A percentile compares a stretch with the other conserved stretches of the same genome.
Conservation (phyloP, 2,329 filamentous ascomycete genomes). For the Keithomyces neogunnii region DNA sequence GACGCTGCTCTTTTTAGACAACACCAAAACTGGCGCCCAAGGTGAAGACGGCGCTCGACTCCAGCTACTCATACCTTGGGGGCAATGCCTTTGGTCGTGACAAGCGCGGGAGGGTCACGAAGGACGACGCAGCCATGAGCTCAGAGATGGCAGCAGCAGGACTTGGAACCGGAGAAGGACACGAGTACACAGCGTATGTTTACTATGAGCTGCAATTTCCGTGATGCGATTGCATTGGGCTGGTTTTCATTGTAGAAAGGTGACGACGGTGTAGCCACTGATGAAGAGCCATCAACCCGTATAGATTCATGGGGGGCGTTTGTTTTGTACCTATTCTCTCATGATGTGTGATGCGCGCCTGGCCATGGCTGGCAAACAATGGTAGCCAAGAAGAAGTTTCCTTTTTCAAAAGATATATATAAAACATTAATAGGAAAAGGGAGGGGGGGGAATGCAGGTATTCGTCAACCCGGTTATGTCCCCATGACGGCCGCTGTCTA, state of each 20-base stretch:
- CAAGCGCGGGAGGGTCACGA: slow-evolving; percentile 85
- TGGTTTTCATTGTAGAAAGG: not conserved
- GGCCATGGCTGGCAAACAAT: not conserved
- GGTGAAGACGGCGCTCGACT: slow-evolving; percentile 69
- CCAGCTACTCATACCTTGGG: slow-evolving; percentile 81
- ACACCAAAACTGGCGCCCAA: slow-evolving; percentile 76
- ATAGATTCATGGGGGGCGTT: slow-evolving; percentile 14
- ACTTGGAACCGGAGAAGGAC: slow-evolving; percentile 56
- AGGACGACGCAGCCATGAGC: slow-evolving; percentile 73
- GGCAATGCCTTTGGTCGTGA: slow-evolving; percentile 91
- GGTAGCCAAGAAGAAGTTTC: not conserved
- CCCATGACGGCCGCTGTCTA: too few relatives aligned
- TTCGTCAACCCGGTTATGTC: too few relatives aligned
- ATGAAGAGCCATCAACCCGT: not conserved
- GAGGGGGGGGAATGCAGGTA: too few relatives aligned
- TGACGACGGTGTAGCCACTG: not conserved
- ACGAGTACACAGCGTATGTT: slow-evolving; percentile 92
- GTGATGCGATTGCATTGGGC: slow-evolving; percentile 10
- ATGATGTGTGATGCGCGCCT: slow-evolving; percentile 10
- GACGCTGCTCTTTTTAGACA: slow-evolving; percentile 44
- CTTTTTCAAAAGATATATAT: too few relatives aligned
- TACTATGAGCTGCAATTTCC: slow-evolving; percentile 90
- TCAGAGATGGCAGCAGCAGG: slow-evolving; percentile 78
- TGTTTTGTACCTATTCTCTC: slow-evolving; percentile 19
- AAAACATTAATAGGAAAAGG: too few relatives aligned